Percentiles rank a stretch among this genome's conserved stretches.
Evolutionary conservation across 2,329 filamentous ascomycete species (phyloP).

Genomic region (Monilinia aucupariae): DNA sequence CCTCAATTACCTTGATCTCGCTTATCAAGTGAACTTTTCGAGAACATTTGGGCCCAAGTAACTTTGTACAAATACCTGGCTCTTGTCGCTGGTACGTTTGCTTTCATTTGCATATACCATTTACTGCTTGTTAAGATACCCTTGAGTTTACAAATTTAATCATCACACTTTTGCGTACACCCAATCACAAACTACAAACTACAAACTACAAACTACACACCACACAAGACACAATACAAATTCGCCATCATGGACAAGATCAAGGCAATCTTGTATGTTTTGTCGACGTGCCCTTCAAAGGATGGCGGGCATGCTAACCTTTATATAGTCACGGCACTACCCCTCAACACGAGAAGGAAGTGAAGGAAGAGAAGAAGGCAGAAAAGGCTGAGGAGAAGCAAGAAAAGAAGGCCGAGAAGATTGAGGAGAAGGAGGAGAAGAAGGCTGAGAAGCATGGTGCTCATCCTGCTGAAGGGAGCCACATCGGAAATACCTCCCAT

Average conservation of each 20-base stretch:
- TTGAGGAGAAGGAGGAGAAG: conserved; percentile 4
- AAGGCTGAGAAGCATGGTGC: conserved; percentile 9
- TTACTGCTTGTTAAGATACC: conserved; percentile 16
- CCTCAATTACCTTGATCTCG: conserved; percentile 14
- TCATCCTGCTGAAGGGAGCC: conserved; percentile 19
- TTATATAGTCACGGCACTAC: conserved; percentile 12
- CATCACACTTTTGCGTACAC: neutral
- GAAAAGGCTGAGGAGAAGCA: neutral
- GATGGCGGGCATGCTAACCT: neutral
- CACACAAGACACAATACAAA: neutral
- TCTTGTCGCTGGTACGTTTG: neutral
- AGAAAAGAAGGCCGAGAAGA: conserved; percentile 1
- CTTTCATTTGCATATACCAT: neutral
- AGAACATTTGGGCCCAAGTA: neutral
- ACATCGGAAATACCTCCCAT: conserved; percentile 13
- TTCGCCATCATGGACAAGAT: conserved; percentile 33
- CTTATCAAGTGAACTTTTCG: neutral
- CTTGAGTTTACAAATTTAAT: neutral
- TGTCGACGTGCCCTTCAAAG: conserved; percentile 1
- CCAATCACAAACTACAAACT: neutral
- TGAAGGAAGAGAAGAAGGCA: neutral
- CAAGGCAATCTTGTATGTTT: conserved; percentile 33
- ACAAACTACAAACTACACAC: too few relatives aligned
- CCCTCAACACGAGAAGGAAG: conserved; percentile 5
- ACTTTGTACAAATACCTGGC: conserved; percentile 3